Conservation (phyloP, 345 rosid species). For the Euphorbia tirucalli region DNA sequence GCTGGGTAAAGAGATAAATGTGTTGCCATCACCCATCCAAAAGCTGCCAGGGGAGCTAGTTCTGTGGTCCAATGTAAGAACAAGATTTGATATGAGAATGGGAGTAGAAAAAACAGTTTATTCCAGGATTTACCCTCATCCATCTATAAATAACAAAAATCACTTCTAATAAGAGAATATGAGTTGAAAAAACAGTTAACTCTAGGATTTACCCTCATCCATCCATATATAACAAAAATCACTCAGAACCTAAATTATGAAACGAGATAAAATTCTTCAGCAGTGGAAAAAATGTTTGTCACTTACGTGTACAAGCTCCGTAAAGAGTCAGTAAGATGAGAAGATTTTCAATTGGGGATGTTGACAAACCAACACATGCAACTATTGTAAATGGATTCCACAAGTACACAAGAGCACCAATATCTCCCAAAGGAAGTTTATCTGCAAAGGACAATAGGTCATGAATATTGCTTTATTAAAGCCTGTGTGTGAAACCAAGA, state of each 20-base stretch:
- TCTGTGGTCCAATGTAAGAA: constrained; percentile 46
- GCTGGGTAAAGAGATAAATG: constrained; percentile 89
- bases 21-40: constrained; percentile 88
- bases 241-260: not conserved
- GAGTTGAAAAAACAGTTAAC: not conserved
- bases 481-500: constrained; percentile 9
- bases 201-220: not conserved
- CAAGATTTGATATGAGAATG: not conserved
- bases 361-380: constrained; percentile 81
- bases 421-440: constrained; percentile 59
- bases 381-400: constrained; percentile 92
- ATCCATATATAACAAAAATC: not conserved
- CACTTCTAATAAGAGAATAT: not conserved
- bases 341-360: constrained; percentile 82
- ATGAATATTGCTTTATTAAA: constrained; percentile 16
- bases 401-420: constrained; percentile 79
- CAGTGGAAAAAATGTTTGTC: constrained; percentile 16
- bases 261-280: not conserved
- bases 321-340: constrained; percentile 57
- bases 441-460: constrained; percentile 37
- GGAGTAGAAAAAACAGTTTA: not conserved
- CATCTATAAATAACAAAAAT: not conserved
- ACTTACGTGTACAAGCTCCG: constrained; percentile 79
- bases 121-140: not conserved
- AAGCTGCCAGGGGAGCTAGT: constrained; percentile 75